These are phyloP conservation scores for Lasiosphaeria ovina DNA, from an alignment of 495 filamentous ascomycete species.

Conservation along the genomic window DNA sequence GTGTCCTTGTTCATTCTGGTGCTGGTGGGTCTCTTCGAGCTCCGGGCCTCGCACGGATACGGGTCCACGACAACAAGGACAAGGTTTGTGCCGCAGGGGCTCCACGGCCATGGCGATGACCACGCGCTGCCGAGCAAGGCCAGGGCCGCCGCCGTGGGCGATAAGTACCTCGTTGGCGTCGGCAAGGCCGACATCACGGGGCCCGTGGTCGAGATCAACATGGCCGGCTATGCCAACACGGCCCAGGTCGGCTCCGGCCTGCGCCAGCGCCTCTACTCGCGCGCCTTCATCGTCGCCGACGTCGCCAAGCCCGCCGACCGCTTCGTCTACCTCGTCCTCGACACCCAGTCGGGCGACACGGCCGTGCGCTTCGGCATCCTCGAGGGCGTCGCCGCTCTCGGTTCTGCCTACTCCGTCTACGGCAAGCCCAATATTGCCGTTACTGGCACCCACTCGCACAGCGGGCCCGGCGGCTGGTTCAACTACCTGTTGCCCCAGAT, in stretches of 20 bases:
- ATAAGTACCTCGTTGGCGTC: slow-evolving; percentile 75
- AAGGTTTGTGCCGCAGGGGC: background rate
- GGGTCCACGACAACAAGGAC: background rate
- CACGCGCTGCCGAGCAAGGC: slow-evolving; percentile 14
- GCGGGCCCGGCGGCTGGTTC: slow-evolving; percentile 89
- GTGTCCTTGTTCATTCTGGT: slow-evolving; percentile 25
- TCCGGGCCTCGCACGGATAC: background rate
- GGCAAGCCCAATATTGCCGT: slow-evolving; percentile 79
- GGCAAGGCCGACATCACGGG: slow-evolving; percentile 96
- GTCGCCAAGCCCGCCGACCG: slow-evolving; percentile 64
- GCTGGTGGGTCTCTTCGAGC: slow-evolving; percentile 19
- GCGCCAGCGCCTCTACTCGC: slow-evolving; percentile 80
- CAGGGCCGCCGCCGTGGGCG: slow-evolving; percentile 35
- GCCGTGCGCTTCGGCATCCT: slow-evolving; percentile 83
- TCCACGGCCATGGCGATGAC: slow-evolving; percentile 4
- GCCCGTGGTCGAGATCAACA: slow-evolving; percentile 56
- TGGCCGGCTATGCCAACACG: slow-evolving; percentile 71
- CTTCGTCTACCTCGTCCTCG: slow-evolving; percentile 84
- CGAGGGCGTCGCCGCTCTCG: slow-evolving; percentile 62
- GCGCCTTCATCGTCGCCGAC: slow-evolving; percentile 86
- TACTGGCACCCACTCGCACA: slow-evolving; percentile 90
- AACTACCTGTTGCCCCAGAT: slow-evolving; percentile 96
- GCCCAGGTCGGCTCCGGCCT: slow-evolving; percentile 79
- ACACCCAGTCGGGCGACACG: slow-evolving; percentile 82
- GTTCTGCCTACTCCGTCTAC: slow-evolving; percentile 56